phyloP scores from a whole-genome alignment of 305 asterid species.

The Fraxinus sp. region DNA sequence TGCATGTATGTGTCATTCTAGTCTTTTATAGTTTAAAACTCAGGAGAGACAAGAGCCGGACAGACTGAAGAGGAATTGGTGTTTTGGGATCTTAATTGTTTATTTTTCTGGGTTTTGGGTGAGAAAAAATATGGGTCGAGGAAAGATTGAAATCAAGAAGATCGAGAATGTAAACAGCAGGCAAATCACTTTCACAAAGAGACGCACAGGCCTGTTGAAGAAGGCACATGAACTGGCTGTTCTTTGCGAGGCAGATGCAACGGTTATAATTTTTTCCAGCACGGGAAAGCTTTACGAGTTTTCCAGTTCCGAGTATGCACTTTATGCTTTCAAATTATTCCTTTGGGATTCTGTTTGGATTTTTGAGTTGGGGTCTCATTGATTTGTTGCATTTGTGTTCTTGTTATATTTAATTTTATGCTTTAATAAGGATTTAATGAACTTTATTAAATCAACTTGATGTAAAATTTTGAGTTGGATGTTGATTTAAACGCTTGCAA shows the following conservation, averaged over 20 bases:
- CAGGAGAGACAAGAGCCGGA: background rate
- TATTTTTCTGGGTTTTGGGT: background rate
- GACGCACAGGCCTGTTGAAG: conserved; percentile 37
- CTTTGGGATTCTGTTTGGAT: background rate
- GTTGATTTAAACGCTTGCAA: background rate
- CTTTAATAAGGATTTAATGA: background rate
- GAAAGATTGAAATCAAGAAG: conserved; percentile 38
- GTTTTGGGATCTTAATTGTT: background rate
- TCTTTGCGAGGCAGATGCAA: conserved; percentile 40
- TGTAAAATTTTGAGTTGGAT: background rate
- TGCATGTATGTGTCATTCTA: background rate
- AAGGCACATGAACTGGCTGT: conserved; percentile 35
- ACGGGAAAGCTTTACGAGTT: conserved; percentile 35
- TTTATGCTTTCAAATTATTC: background rate
- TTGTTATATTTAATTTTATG: background rate
- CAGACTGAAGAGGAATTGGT: background rate
- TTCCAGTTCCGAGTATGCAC: conserved; percentile 25
- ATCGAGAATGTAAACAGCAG: conserved; percentile 36
- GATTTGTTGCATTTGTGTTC: conserved; percentile 1
- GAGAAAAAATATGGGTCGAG: conserved; percentile 32
- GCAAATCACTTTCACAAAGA: conserved; percentile 34
- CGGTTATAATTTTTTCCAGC: conserved; percentile 38
- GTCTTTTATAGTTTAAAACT: background rate
- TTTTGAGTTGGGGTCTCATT: background rate
- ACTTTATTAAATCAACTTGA: background rate